A percentile compares a stretch with the other conserved stretches of the same genome.
These are phyloP conservation scores for Leucogyrophana mollusca DNA, from an alignment of 768 basidiomycete species.

Conservation along the genomic window DNA sequence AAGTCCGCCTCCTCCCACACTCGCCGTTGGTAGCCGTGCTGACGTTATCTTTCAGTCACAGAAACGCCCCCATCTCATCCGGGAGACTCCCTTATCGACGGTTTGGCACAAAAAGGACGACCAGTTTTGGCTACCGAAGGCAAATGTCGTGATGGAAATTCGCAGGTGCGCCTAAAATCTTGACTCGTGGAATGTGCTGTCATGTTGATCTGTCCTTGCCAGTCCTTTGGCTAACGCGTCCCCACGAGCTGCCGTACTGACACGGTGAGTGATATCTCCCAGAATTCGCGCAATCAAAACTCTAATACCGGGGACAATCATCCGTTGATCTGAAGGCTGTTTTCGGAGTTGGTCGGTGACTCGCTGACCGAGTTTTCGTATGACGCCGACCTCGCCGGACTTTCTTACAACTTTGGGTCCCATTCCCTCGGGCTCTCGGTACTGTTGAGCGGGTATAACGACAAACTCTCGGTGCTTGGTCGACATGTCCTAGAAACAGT, in stretches of 20 bases:
- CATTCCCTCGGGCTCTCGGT: constrained; percentile 68
- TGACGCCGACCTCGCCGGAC: constrained; percentile 88
- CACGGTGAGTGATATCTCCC: constrained; percentile 46
- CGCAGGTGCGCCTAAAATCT: constrained; percentile 59
- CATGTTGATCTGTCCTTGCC: constrained; percentile 4
- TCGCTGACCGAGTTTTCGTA: constrained; percentile 89
- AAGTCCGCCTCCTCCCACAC: constrained; percentile 42
- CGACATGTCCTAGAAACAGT: constrained; percentile 70
- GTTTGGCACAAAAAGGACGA: constrained; percentile 99
- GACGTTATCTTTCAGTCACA: constrained; percentile 49
- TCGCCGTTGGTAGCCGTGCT: neutral
- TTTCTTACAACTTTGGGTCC: constrained; percentile 66
- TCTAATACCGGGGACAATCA: neutral
- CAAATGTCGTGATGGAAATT: constrained; percentile 71
- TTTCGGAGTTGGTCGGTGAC: constrained; percentile 83
- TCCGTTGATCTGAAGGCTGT: constrained; percentile 52
- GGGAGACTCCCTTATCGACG: constrained; percentile 65
- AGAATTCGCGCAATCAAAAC: neutral
- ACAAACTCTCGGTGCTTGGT: constrained; percentile 78
- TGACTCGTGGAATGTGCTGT: too few species aligned
- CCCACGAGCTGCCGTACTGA: constrained; percentile 70
- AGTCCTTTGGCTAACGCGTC: constrained; percentile 62
- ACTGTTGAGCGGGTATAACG: constrained; percentile 82
- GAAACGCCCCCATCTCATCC: constrained; percentile 72
- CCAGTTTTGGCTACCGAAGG: constrained; percentile 92